phyloP scores from a whole-genome alignment of 352 stramenopile species.

The Globisporangium uncinulatum region DNA sequence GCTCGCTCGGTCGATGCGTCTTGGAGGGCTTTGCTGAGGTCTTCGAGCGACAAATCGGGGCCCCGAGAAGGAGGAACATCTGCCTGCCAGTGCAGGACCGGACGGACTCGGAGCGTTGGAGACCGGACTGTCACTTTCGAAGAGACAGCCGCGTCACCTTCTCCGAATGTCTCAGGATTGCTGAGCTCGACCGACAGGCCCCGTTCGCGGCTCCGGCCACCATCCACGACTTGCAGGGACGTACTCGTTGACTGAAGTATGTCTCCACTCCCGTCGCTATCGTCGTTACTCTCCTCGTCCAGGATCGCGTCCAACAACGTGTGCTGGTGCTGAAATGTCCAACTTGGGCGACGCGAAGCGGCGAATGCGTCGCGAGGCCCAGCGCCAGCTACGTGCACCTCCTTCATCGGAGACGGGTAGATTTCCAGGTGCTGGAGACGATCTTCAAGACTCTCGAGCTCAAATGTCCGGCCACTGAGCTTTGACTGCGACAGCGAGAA shows the following conservation, averaged over 20 bases:
- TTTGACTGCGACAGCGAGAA: neutral
- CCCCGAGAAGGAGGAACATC: conserved; percentile 35
- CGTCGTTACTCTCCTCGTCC: conserved; percentile 34
- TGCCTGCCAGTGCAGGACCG: conserved; percentile 36
- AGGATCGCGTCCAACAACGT: conserved; percentile 44
- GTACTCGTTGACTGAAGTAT: no score
- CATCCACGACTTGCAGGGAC: neutral
- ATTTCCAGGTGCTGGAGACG: conserved; percentile 46
- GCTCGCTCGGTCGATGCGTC: conserved; percentile 4
- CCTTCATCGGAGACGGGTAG: conserved; percentile 66
- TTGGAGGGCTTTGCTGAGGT: conserved; percentile 19
- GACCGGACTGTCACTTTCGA: conserved; percentile 23
- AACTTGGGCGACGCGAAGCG: conserved; percentile 43
- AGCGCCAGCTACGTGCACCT: conserved; percentile 7
- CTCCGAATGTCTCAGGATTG: neutral
- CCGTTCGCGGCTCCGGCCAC: neutral
- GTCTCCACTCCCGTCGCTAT: neutral
- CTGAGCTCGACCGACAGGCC: neutral
- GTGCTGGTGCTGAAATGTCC: conserved; percentile 56
- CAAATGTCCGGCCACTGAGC: conserved; percentile 7
- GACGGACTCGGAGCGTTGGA: conserved; percentile 28
- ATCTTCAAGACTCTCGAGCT: conserved; percentile 54
- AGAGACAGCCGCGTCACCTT: neutral
- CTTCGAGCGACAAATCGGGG: conserved; percentile 34
- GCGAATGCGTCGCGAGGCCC: conserved; percentile 8